Base-by-base conservation (phyloP, 2,329 filamentous ascomycete genomes). In the Colletotrichum sp. region DNA sequence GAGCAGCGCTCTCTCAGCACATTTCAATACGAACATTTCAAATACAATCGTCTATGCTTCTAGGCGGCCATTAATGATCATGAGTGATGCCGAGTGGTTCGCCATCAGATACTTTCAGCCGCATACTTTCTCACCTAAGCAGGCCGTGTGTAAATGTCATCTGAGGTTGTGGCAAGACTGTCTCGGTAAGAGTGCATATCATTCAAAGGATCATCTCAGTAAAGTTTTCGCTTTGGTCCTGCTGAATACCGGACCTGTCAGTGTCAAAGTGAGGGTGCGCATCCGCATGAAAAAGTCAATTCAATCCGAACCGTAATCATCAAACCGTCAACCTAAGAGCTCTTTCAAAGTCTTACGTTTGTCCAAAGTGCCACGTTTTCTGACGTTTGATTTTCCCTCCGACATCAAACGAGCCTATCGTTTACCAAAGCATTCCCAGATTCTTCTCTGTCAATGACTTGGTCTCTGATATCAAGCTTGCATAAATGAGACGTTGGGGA, bases 71-170 rank as follows among this genome's bases (percentile, higher is more conserved):
- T 48, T 2, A n/a, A 48, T 12, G 18, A 12, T 0, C 6, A n/a
- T 4, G 0, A n/a, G 38, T 1, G 38, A 48, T 21, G 38, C 38
- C 18, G 38, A 48, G 9, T 48, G 9, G 9, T 48, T 48, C 18
- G 18, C 18, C 38, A 43, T 43, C 38, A 43, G 5, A 10, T 2
- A 43, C 18, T 12, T n/a, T 10, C 1, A 43, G 18, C 5, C 3
- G 0, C 16, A 6, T 6, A 10, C 38, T n/a, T n/a, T 10, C 18
- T 48, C 18, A 4, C 9, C 5, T 12, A 12, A 2, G 7, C 0
- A 48, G 18, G 2, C 0, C 36, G 8, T 48, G 38, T n/a, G 18
- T 6, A 48, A 48, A 48, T n/a, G 38, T n/a, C 38, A n/a, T 48
- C 38, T n/a, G 18, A 48, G 5, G 18, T 48, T 48, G 18, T 48